Evolutionary conservation across 2,329 filamentous ascomycete species (phyloP).

Genomic region (Claviceps purpurea): DNA sequence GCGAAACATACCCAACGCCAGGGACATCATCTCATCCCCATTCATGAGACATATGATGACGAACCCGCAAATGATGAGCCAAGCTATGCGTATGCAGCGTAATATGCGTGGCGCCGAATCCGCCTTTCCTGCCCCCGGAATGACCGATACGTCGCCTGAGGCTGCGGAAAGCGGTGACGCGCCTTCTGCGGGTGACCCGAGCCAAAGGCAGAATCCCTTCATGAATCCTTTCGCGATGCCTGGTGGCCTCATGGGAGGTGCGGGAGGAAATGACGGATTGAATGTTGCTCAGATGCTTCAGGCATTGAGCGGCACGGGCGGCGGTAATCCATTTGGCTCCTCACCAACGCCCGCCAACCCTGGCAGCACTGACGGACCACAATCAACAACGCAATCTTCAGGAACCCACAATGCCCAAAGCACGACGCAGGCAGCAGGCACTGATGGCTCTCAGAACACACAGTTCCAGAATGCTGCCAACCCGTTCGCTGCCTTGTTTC

Average conservation of each 20-base stretch:
- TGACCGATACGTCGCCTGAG: slow-evolving; percentile 73
- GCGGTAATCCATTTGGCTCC: slow-evolving; percentile 23
- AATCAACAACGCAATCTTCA: slow-evolving; percentile 16
- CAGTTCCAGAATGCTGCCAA: slow-evolving; percentile 35
- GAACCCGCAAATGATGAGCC: slow-evolving; percentile 70
- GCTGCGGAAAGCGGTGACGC: slow-evolving; percentile 16
- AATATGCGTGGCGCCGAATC: slow-evolving; percentile 45
- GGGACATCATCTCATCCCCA: slow-evolving; percentile 78
- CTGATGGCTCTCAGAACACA: slow-evolving; percentile 12
- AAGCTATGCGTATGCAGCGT: slow-evolving; percentile 71
- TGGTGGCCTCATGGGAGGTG: slow-evolving; percentile 11
- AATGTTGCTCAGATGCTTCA: slow-evolving; percentile 18
- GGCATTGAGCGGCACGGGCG: slow-evolving; percentile 15
- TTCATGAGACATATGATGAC: slow-evolving; percentile 88
- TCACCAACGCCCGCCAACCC: slow-evolving; percentile 4
- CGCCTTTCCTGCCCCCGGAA: slow-evolving; percentile 79
- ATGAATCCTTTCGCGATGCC: slow-evolving; percentile 19
- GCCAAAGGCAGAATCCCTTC: slow-evolving; percentile 30
- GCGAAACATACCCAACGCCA: slow-evolving; percentile 58
- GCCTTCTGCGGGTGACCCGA: slow-evolving; percentile 16
- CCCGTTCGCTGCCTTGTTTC: slow-evolving; percentile 55
- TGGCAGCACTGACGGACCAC: slow-evolving; percentile 2
- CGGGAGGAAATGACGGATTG: slow-evolving; percentile 7
- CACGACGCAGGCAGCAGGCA: slow-evolving; percentile 11
- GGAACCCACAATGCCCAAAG: slow-evolving; percentile 14